These are phyloP conservation scores for Pythium vanterpoolii DNA, from an alignment of 352 stramenopile species.

Conservation along the genomic window DNA sequence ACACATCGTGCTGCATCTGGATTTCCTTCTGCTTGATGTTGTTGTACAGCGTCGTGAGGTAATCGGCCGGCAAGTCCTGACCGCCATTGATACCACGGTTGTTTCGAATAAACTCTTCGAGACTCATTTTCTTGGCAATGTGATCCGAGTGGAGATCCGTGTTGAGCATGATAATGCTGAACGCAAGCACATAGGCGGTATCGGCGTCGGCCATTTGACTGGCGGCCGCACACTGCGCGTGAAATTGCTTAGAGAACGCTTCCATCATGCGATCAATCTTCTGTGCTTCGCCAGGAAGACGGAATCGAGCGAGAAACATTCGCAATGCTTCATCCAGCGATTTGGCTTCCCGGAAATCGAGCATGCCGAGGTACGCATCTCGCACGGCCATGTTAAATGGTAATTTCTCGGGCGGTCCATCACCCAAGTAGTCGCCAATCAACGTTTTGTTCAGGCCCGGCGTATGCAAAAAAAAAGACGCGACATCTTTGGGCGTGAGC, in stretches of 20 bases:
- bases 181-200: slow-evolving; percentile 95
- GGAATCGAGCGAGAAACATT: slow-evolving; percentile 93
- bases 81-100: slow-evolving; percentile 85
- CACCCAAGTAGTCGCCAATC: slow-evolving; percentile 96
- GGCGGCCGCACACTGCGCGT: slow-evolving; percentile 62
- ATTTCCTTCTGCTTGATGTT: slow-evolving; percentile 84
- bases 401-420: slow-evolving; percentile 94
- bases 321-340: slow-evolving; percentile 91
- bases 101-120: slow-evolving; percentile 86
- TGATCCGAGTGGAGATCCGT: slow-evolving; percentile 97
- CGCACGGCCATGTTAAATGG: slow-evolving; percentile 92
- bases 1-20: slow-evolving; percentile 88
- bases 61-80: slow-evolving; percentile 68
- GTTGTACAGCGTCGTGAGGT: slow-evolving; percentile 72
- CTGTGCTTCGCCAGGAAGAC: slow-evolving; percentile 97
- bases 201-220: slow-evolving; percentile 81
- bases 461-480: slow-evolving; percentile 93
- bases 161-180: slow-evolving; percentile 99
- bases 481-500: slow-evolving; percentile 85
- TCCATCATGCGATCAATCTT: slow-evolving; percentile 99
- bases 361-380: slow-evolving; percentile 89
- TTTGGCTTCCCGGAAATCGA: slow-evolving; percentile 90
- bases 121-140: slow-evolving; percentile 86
- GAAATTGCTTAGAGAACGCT: slow-evolving; percentile 92
- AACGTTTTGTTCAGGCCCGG: slow-evolving; percentile 91